Percentiles rank a stretch among this genome's conserved stretches.
These are phyloP conservation scores for Echria macrotheca DNA, from an alignment of 495 filamentous ascomycete species.

Conservation along the genomic window DNA sequence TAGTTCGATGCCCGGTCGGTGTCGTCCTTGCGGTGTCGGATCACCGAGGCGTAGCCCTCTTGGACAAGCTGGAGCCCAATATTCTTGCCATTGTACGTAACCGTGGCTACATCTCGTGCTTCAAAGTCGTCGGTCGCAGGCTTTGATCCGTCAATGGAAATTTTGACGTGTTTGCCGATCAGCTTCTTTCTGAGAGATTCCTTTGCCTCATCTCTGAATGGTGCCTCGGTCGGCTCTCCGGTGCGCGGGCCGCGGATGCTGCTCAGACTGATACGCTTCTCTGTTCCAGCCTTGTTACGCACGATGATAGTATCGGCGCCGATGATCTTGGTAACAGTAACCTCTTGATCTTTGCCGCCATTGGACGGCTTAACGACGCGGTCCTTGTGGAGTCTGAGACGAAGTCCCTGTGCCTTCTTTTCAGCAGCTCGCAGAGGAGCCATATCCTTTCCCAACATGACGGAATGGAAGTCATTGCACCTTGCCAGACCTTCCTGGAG, in stretches of 20 bases:
- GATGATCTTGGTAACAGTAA: constrained; percentile 74
- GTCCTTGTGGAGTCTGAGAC: constrained; percentile 70
- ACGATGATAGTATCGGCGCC: constrained; percentile 86
- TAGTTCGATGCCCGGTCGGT: constrained; percentile 89
- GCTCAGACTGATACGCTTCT: constrained; percentile 87
- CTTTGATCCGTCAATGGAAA: constrained; percentile 84
- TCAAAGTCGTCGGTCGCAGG: constrained; percentile 87
- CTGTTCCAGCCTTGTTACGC: constrained; percentile 71
- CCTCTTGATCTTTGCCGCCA: constrained; percentile 62
- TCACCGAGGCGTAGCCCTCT: constrained; percentile 86
- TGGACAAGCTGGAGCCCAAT: constrained; percentile 79
- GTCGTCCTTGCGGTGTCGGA: constrained; percentile 88
- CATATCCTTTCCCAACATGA: constrained; percentile 83
- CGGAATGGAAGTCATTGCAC: constrained; percentile 91
- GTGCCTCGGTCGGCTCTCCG: constrained; percentile 55
- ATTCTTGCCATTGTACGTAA: constrained; percentile 79
- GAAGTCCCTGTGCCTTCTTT: constrained; percentile 69
- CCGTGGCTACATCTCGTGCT: constrained; percentile 87
- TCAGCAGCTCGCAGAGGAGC: constrained; percentile 78
- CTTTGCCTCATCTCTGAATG: constrained; percentile 88
- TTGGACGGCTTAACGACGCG: constrained; percentile 59
- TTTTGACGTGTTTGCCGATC: constrained; percentile 90
- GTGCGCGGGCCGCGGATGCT: constrained; percentile 84
- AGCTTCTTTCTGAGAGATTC: constrained; percentile 90
- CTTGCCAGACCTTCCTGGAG: constrained; percentile 83